A percentile compares a stretch with the other conserved stretches of the same genome.
Evolutionary conservation across 1,284 basidiomycete genomes (phyloP).

Genomic region (Ganoderma resinaceum): DNA sequence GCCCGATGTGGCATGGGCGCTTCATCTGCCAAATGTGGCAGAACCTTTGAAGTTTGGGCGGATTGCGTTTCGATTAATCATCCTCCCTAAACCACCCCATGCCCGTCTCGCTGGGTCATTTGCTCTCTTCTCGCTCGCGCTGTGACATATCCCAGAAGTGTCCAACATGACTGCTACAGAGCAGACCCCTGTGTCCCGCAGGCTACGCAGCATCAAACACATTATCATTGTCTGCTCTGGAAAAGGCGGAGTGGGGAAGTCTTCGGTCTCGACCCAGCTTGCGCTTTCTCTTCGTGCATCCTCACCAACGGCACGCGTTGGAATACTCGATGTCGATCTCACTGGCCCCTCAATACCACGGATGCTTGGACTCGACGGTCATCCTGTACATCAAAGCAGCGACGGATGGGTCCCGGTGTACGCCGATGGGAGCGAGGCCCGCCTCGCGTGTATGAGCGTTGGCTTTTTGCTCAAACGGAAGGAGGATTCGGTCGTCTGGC

Average conservation of each 20-base stretch:
- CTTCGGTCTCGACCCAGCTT: conserved; percentile 92
- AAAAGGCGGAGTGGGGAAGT: conserved; percentile 99
- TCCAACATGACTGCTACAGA: conserved; percentile 41
- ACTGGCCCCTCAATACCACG: conserved; percentile 97
- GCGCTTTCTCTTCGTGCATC: conserved; percentile 86
- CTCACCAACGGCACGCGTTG: conserved; percentile 74
- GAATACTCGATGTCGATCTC: conserved; percentile 94
- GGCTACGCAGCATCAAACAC: conserved; percentile 79
- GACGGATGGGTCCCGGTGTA: conserved; percentile 99
- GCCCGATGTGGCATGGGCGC: conserved; percentile 4
- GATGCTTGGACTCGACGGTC: conserved; percentile 93
- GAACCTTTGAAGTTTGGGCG: conserved; percentile 13
- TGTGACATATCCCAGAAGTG: not conserved
- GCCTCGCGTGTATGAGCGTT: conserved; percentile 95
- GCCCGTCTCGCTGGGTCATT: conserved; percentile 20
- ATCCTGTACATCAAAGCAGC: conserved; percentile 89
- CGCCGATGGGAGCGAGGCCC: conserved; percentile 73
- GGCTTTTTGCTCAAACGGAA: conserved; percentile 92
- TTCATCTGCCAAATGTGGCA: conserved; percentile 16
- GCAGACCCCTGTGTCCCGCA: conserved; percentile 64
- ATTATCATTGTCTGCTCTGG: conserved; percentile 95
- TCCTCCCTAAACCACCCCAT: conserved; percentile 20
- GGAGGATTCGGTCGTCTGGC: conserved; percentile 96
- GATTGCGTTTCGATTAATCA: conserved; percentile 30
- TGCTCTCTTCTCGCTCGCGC: not conserved